A percentile compares a stretch with the other conserved stretches of the same genome.
Evolutionary conservation across 768 basidiomycete species (phyloP).

Genomic region (Hysterangium stoloniferum): DNA sequence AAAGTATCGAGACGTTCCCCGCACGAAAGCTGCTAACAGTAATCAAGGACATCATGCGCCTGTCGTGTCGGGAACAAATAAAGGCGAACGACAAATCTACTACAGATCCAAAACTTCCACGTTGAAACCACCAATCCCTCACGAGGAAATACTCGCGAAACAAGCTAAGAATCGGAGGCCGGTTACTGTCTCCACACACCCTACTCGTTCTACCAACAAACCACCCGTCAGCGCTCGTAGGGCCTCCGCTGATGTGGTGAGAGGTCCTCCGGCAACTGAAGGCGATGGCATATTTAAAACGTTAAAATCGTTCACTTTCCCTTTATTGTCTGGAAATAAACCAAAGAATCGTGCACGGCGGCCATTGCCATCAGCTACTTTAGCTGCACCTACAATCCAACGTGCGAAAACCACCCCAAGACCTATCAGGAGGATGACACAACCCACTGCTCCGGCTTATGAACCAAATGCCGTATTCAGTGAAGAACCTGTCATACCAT

Average conservation of each 20-base stretch:
- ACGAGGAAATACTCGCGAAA: neutral
- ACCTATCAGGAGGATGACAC: no score
- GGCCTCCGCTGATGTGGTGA: no score
- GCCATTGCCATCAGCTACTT: no score
- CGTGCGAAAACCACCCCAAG: no score
- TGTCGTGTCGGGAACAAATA: neutral
- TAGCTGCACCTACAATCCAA: no score
- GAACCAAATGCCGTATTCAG: no score
- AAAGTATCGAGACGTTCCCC: conserved; percentile 47
- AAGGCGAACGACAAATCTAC: no score
- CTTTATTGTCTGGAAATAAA: neutral
- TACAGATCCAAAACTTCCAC: neutral
- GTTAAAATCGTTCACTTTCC: neutral
- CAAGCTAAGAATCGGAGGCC: neutral
- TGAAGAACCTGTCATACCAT: no score
- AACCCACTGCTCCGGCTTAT: no score
- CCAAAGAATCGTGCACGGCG: neutral
- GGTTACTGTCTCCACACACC: no score
- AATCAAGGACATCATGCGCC: neutral
- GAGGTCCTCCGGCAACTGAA: neutral
- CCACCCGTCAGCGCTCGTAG: no score
- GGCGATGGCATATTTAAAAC: neutral
- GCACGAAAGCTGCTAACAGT: neutral
- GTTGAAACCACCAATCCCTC: neutral
- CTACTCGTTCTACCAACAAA: no score